Evolutionary conservation across 2,329 filamentous ascomycete genomes (phyloP).

Genomic region (Calycina marina): DNA sequence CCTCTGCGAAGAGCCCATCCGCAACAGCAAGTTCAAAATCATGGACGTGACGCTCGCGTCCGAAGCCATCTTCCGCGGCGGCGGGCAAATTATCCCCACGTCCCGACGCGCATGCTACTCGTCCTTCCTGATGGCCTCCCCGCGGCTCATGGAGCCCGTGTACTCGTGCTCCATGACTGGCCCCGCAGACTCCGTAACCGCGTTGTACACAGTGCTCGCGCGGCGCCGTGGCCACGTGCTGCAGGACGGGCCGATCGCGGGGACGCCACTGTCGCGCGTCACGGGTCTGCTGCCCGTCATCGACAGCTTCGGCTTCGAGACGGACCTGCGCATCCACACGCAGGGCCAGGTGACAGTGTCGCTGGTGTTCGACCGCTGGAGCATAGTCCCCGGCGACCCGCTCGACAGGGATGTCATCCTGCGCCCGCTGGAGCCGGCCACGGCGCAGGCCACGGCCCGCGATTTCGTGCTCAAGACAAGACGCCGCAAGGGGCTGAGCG

Average conservation of each 20-base stretch:
- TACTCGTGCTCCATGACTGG: slow-evolving; percentile 90
- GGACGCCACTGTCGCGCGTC: slow-evolving; percentile 85
- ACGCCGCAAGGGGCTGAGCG: slow-evolving; percentile 80
- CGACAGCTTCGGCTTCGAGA: slow-evolving; percentile 96
- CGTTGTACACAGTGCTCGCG: slow-evolving; percentile 83
- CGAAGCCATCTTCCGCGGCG: slow-evolving; percentile 88
- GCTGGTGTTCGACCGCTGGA: slow-evolving; percentile 92
- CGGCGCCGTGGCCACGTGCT: slow-evolving; percentile 83
- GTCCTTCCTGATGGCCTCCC: slow-evolving; percentile 92
- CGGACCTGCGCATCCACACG: slow-evolving; percentile 88
- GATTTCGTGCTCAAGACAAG: slow-evolving; percentile 97
- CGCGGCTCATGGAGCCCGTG: slow-evolving; percentile 90
- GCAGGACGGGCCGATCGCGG: slow-evolving; percentile 84
- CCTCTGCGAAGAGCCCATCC: slow-evolving; percentile 95
- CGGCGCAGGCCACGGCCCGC: slow-evolving; percentile 74
- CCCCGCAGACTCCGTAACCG: slow-evolving; percentile 74
- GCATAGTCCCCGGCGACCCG: slow-evolving; percentile 87
- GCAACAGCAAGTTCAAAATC: slow-evolving; percentile 94
- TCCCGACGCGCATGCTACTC: slow-evolving; percentile 86
- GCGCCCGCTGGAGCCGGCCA: slow-evolving; percentile 73
- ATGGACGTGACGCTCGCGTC: slow-evolving; percentile 77
- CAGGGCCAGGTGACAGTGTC: slow-evolving; percentile 84
- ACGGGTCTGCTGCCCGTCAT: slow-evolving; percentile 88
- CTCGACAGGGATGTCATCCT: slow-evolving; percentile 76
- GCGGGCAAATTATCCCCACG: slow-evolving; percentile 94